A percentile compares a stretch with the other conserved stretches of the same genome.
phyloP scores from a whole-genome alignment of 2,329 filamentous ascomycete genomes.

The Coniella vitis region DNA sequence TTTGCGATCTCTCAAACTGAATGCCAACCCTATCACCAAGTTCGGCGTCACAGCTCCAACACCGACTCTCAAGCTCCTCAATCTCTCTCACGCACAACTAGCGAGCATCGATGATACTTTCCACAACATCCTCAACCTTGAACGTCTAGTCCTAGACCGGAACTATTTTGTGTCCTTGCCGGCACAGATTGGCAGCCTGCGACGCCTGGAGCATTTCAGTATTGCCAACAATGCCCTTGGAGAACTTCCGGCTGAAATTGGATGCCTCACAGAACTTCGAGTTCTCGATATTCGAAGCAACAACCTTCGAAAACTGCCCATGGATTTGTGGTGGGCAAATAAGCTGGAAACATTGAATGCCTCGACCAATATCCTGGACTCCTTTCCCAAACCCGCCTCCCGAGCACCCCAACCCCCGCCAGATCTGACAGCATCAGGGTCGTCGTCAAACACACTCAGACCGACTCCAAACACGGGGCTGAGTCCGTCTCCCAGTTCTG shows the following conservation, averaged over 20 bases:
- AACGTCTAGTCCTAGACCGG: slow-evolving; percentile 82
- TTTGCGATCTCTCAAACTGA: slow-evolving; percentile 77
- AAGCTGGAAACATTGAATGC: slow-evolving; percentile 88
- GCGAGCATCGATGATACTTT: slow-evolving; percentile 87
- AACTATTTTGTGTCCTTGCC: slow-evolving; percentile 94
- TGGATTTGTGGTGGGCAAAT: slow-evolving; percentile 93
- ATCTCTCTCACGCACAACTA: slow-evolving; percentile 85
- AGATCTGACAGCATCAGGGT: slow-evolving; percentile 31
- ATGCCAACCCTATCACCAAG: slow-evolving; percentile 91
- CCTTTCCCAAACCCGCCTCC: slow-evolving; percentile 80
- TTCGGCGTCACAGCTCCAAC: slow-evolving; percentile 76
- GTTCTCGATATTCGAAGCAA: slow-evolving; percentile 88
- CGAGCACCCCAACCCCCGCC: slow-evolving; percentile 57
- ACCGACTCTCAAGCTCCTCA: slow-evolving; percentile 77
- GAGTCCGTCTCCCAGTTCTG: slow-evolving; percentile 62
- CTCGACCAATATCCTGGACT: slow-evolving; percentile 86
- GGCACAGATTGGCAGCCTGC: slow-evolving; percentile 74
- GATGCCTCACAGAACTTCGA: slow-evolving; percentile 74
- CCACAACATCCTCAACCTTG: slow-evolving; percentile 77
- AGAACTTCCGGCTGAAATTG: slow-evolving; percentile 79
- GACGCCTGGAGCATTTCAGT: slow-evolving; percentile 82
- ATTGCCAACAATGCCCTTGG: slow-evolving; percentile 87
- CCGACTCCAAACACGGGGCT: slow-evolving; percentile 31
- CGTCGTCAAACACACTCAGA: slow-evolving; percentile 28
- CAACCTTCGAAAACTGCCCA: slow-evolving; percentile 80